These are phyloP conservation scores for Coniferiporia weirii DNA, from an alignment of 1,284 basidiomycete genomes.

Conservation along the genomic window DNA sequence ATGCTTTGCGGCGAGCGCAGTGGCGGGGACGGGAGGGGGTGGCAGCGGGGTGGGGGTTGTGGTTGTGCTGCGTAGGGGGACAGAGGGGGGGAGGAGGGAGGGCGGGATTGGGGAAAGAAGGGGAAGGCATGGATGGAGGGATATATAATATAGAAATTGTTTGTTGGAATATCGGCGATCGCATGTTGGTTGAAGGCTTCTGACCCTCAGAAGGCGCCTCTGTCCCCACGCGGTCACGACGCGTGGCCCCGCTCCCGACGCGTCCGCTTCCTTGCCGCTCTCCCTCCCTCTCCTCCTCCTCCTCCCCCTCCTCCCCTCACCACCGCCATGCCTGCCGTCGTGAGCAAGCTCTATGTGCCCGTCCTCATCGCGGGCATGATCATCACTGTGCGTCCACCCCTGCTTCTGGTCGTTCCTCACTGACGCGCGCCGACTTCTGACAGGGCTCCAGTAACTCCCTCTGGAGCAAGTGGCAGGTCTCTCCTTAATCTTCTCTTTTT, in stretches of 20 bases:
- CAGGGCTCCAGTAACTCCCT: slow-evolving; percentile 76
- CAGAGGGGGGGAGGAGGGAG: slow-evolving; percentile 6
- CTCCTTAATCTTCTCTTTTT: slow-evolving; percentile 23
- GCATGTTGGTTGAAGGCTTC: too few species aligned
- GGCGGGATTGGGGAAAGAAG: slow-evolving; percentile 8
- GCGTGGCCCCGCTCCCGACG: slow-evolving; percentile 16
- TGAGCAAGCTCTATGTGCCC: slow-evolving; percentile 33
- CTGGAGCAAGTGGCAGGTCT: slow-evolving; percentile 76
- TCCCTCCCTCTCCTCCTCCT: too few species aligned
- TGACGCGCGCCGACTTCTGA: slow-evolving; percentile 16
- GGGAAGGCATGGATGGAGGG: slow-evolving; percentile 10
- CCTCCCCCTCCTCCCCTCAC: slow-evolving; percentile 42
- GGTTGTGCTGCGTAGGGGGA: slow-evolving; percentile 4
- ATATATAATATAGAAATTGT: background rate
- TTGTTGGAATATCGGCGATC: too few species aligned
- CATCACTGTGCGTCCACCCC: slow-evolving; percentile 49
- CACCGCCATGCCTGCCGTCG: slow-evolving; percentile 19
- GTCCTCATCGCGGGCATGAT: slow-evolving; percentile 73
- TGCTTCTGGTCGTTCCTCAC: background rate
- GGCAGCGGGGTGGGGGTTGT: slow-evolving; percentile 27
- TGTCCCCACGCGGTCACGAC: background rate
- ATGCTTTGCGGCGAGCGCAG: slow-evolving; percentile 32
- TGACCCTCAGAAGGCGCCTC: background rate
- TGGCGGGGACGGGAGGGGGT: slow-evolving; percentile 31
- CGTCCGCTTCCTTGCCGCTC: background rate